Percentiles rank a stretch among this genome's conserved stretches.
phyloP scores from a whole-genome alignment of 1,284 basidiomycete species.

The Austroboletus olivaceoglutinosus region DNA sequence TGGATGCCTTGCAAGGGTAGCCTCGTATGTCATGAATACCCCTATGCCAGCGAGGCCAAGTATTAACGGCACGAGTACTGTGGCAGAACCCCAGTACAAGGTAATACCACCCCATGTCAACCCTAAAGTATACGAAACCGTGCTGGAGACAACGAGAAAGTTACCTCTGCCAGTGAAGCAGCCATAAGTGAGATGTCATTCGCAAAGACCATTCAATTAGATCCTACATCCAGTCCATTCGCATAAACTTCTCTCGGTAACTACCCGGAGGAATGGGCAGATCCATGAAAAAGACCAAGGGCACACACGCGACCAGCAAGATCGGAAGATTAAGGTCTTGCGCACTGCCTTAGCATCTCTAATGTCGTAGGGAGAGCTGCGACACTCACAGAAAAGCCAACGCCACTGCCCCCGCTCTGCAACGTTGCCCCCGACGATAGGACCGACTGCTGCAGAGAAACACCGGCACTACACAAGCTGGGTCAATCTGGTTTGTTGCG shows the following conservation, averaged over 20 bases:
- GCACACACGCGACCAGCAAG: background rate
- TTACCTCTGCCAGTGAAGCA: conserved; percentile 1
- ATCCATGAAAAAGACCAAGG: conserved; percentile 1
- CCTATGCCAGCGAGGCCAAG: conserved; percentile 11
- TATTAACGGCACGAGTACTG: conserved; percentile 11
- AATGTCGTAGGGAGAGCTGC: background rate
- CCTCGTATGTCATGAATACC: conserved; percentile 12
- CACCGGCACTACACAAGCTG: conserved; percentile 1
- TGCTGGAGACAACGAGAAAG: conserved; percentile 4
- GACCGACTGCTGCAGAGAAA: conserved; percentile 25
- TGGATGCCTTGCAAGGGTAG: conserved; percentile 7
- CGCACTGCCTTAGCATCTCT: background rate
- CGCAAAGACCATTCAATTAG: background rate
- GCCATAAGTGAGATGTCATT: background rate
- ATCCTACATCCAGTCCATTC: conserved; percentile 13
- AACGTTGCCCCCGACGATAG: conserved; percentile 38
- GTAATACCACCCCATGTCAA: conserved; percentile 6
- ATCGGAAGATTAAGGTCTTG: conserved; percentile 12
- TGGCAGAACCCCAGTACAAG: conserved; percentile 9
- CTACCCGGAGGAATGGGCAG: conserved; percentile 1
- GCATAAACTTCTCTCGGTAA: conserved; percentile 5
- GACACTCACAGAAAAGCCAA: conserved; percentile 38
- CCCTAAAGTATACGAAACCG: background rate
- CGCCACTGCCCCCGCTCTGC: conserved; percentile 37
- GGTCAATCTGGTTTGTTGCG: background rate